phyloP scores from a whole-genome alignment of 2,329 filamentous ascomycete species.

The Pestalotiopsis fici region DNA sequence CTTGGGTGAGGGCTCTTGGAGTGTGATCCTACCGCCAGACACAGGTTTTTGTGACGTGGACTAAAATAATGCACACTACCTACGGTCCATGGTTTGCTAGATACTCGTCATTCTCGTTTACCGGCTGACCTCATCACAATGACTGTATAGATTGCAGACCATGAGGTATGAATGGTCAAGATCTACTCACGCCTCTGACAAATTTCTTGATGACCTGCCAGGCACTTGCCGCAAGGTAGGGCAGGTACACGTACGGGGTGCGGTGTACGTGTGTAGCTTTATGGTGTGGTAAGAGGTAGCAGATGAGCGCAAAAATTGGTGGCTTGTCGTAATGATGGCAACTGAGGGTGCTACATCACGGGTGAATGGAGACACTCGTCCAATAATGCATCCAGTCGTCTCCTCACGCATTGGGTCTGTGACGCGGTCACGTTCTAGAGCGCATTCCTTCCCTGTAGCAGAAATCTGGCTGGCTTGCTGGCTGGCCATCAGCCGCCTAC shows the following conservation, averaged over 20 bases:
- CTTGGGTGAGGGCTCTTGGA: not conserved
- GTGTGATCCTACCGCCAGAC: too few species aligned
- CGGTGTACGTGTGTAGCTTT: not conserved
- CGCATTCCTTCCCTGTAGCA: not conserved
- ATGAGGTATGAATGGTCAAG: not conserved
- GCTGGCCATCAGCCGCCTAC: not conserved
- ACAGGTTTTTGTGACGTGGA: too few species aligned
- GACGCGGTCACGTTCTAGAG: not conserved
- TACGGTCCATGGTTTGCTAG: not conserved
- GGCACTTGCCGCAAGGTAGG: not conserved
- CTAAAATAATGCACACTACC: not conserved
- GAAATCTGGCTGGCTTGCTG: not conserved
- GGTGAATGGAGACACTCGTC: slow-evolving; percentile 1
- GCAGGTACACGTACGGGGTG: not conserved
- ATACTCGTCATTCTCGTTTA: not conserved
- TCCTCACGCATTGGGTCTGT: not conserved
- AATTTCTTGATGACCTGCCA: not conserved
- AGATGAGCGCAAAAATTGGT: not conserved
- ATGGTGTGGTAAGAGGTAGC: not conserved
- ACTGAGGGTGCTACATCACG: not conserved
- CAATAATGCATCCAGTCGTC: not conserved
- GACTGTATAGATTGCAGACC: not conserved
- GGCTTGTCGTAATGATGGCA: slow-evolving; percentile 3
- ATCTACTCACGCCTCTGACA: not conserved
- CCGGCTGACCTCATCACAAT: not conserved